Conservation (phyloP, 192 early-diverging fungal genomes). For the Coemansia sp. region DNA sequence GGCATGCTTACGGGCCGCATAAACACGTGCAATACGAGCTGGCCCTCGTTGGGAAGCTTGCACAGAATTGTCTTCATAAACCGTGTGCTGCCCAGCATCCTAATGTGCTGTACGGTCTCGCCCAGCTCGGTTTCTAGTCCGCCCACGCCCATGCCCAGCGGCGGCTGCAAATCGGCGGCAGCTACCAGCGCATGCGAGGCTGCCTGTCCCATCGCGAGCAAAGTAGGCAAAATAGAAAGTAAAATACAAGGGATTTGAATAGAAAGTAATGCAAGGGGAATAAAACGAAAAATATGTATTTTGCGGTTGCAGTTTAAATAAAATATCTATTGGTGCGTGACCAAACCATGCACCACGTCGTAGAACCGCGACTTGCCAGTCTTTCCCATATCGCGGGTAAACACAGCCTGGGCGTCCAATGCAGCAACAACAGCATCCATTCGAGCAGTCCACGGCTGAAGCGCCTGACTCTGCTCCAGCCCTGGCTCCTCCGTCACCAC, state of each 20-base stretch:
- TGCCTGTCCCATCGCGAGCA: conserved; percentile 39
- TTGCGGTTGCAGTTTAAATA: background rate
- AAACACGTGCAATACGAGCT: conserved; percentile 90
- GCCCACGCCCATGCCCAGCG: conserved; percentile 45
- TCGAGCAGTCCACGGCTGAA: conserved; percentile 20
- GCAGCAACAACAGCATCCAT: conserved; percentile 16
- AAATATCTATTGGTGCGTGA: background rate
- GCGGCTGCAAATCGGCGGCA: conserved; percentile 51
- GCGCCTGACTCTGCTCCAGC: background rate
- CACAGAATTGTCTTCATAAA: conserved; percentile 93
- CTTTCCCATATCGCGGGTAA: conserved; percentile 50
- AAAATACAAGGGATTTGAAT: conserved; percentile 4
- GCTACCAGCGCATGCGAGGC: conserved; percentile 52
- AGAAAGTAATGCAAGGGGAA: background rate
- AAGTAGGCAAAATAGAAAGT: background rate
- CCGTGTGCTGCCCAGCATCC: conserved; percentile 77
- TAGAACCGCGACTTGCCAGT: conserved; percentile 47
- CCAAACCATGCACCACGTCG: conserved; percentile 27
- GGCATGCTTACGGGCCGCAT: conserved; percentile 75
- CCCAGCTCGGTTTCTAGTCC: conserved; percentile 48
- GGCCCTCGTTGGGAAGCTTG: conserved; percentile 75
- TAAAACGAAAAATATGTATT: background rate
- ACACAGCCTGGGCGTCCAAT: conserved; percentile 34
- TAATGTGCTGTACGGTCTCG: conserved; percentile 48
- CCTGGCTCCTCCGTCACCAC: background rate